Conservation (phyloP, 768 basidiomycete genomes). For the Lactifluus piperatus region DNA sequence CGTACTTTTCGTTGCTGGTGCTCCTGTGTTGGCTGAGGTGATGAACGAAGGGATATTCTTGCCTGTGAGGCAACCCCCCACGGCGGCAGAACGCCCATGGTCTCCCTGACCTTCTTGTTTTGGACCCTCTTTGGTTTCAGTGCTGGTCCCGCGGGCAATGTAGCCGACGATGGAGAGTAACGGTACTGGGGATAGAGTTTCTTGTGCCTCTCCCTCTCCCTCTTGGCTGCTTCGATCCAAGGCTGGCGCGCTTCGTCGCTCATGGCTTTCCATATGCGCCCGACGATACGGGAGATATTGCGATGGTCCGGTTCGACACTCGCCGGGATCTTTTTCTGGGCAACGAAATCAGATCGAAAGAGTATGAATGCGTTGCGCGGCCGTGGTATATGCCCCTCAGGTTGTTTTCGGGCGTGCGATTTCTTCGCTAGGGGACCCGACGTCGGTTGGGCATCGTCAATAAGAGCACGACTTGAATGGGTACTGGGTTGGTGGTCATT, state of each 20-base stretch:
- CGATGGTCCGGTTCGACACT: slow-evolving; percentile 55
- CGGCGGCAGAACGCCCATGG: slow-evolving; percentile 5
- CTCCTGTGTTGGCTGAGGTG: neutral
- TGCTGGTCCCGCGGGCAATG: neutral
- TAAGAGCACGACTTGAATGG: neutral
- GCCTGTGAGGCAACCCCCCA: neutral
- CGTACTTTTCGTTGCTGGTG: neutral
- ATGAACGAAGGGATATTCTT: neutral
- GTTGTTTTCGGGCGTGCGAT: slow-evolving; percentile 42
- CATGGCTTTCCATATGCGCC: slow-evolving; percentile 57
- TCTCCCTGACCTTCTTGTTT: slow-evolving; percentile 4
- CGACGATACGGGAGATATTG: slow-evolving; percentile 60
- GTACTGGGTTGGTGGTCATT: neutral
- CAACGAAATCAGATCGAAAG: slow-evolving; percentile 65
- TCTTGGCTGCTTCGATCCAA: slow-evolving; percentile 42
- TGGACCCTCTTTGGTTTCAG: slow-evolving; percentile 1
- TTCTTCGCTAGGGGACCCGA: slow-evolving; percentile 26
- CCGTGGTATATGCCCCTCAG: slow-evolving; percentile 52
- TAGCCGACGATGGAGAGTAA: slow-evolving; percentile 10
- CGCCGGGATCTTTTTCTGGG: slow-evolving; percentile 47
- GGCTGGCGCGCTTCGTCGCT: slow-evolving; percentile 35
- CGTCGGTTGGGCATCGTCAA: neutral
- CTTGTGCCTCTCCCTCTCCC: slow-evolving; percentile 39
- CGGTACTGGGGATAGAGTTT: slow-evolving; percentile 30
- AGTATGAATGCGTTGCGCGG: slow-evolving; percentile 76